These are phyloP conservation scores for Cymbidium sinense DNA, from an alignment of 106 monocot genomes.

Conservation along the genomic window DNA sequence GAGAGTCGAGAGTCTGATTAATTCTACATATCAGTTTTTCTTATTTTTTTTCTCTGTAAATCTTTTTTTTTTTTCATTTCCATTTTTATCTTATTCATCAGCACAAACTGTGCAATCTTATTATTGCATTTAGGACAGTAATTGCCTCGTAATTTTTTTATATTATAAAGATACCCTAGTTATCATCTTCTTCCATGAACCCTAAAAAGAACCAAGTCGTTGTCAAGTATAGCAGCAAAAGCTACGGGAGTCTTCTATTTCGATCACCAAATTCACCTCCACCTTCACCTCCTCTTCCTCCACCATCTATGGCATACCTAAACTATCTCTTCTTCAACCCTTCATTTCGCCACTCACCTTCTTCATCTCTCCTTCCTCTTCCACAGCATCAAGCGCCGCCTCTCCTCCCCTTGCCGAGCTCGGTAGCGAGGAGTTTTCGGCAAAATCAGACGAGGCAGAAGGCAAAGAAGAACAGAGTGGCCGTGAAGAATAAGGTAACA, in stretches of 20 bases:
- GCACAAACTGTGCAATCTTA: neutral
- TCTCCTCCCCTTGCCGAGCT: neutral
- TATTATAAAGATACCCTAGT: no score
- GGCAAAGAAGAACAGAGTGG: neutral
- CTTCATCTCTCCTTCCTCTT: constrained; percentile 1
- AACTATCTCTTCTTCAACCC: neutral
- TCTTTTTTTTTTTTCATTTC: neutral
- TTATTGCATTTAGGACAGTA: neutral
- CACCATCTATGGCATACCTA: neutral
- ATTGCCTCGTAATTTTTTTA: neutral
- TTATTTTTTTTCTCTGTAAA: neutral
- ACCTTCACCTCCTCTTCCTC: neutral
- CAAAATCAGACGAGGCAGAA: neutral
- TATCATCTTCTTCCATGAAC: no score
- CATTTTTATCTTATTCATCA: neutral
- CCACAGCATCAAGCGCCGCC: neutral
- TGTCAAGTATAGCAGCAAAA: constrained; percentile 1
- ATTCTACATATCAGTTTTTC: neutral
- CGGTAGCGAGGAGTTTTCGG: neutral
- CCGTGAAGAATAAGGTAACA: neutral
- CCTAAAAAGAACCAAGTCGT: neutral
- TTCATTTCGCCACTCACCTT: neutral
- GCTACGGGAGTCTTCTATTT: neutral
- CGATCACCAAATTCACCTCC: constrained; percentile 1
- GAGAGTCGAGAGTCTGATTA: no score